phyloP scores from a whole-genome alignment of 371 early-diverging fungal genomes.

The Mortierella sp. region DNA sequence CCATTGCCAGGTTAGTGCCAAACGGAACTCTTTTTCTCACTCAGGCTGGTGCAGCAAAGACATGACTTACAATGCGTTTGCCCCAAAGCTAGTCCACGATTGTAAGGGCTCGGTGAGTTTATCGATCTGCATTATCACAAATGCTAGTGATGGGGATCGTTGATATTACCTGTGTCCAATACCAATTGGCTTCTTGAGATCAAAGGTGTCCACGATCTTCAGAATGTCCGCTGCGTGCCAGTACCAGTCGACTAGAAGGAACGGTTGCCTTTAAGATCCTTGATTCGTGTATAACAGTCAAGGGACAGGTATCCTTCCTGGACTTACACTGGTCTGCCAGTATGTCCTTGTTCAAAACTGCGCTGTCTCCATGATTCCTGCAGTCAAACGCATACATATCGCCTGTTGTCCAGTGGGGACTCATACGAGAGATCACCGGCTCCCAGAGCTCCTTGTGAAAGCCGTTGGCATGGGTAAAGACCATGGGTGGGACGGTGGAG shows the following conservation, averaged over 20 bases:
- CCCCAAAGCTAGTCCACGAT: slow-evolving; percentile 20
- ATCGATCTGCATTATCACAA: not conserved
- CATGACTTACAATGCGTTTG: slow-evolving; percentile 36
- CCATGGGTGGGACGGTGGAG: slow-evolving; percentile 9
- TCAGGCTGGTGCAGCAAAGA: too few species aligned
- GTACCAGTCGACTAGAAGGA: slow-evolving; percentile 40
- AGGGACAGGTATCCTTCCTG: not conserved
- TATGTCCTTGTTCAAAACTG: slow-evolving; percentile 40
- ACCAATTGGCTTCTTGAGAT: slow-evolving; percentile 39
- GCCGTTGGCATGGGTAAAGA: slow-evolving; percentile 51
- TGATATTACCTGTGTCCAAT: slow-evolving; percentile 42
- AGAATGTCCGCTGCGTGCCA: slow-evolving; percentile 40
- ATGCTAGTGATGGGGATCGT: not conserved
- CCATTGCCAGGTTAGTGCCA: not conserved
- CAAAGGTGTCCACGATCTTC: slow-evolving; percentile 34
- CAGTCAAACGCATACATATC: slow-evolving; percentile 52
- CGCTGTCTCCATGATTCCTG: slow-evolving; percentile 46
- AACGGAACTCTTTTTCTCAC: too few species aligned
- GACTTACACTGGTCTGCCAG: slow-evolving; percentile 35
- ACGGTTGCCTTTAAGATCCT: too few species aligned
- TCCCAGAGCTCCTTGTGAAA: slow-evolving; percentile 52
- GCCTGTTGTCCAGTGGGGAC: slow-evolving; percentile 23
- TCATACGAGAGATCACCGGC: slow-evolving; percentile 40
- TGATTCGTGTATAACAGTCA: too few species aligned
- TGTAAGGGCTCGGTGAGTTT: not conserved